phyloP scores from a whole-genome alignment of 768 basidiomycete species.

The Rhizopogon vesiculosus region DNA sequence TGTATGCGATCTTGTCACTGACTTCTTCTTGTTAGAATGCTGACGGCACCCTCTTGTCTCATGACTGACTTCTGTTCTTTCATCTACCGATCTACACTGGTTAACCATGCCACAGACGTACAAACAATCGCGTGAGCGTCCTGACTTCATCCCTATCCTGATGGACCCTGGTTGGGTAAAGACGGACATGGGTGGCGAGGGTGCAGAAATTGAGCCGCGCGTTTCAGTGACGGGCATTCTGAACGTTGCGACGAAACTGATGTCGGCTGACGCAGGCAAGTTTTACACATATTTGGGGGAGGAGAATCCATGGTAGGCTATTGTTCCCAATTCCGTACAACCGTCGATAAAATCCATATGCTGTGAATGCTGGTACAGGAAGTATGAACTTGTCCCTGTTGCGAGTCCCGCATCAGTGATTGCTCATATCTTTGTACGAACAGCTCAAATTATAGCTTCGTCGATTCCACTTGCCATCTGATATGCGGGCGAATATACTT shows the following conservation, averaged over 20 bases:
- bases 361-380: neutral
- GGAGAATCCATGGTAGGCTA: conserved; percentile 1
- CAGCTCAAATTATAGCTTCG: neutral
- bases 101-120: neutral
- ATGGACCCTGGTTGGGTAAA: conserved; percentile 96
- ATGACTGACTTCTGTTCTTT: neutral
- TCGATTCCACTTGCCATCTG: neutral
- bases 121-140: conserved; percentile 10
- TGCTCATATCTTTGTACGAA: neutral
- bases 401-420: neutral
- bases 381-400: neutral
- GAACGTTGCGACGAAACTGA: neutral
- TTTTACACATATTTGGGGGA: conserved; percentile 4
- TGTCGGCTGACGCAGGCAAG: conserved; percentile 7
- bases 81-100: neutral
- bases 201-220: conserved; percentile 24
- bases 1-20: conserved; percentile 10
- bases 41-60: neutral
- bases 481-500: neutral
- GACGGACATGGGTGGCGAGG: conserved; percentile 33
- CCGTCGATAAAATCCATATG: neutral
- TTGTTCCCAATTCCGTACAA: neutral
- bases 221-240: conserved; percentile 25
- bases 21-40: conserved; percentile 4
- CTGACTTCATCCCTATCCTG: conserved; percentile 48